Evolutionary conservation across 257 asterid species (phyloP), one percentile per base, ranked within the genome.

Genomic region (Solanum chmielewskii): DNA sequence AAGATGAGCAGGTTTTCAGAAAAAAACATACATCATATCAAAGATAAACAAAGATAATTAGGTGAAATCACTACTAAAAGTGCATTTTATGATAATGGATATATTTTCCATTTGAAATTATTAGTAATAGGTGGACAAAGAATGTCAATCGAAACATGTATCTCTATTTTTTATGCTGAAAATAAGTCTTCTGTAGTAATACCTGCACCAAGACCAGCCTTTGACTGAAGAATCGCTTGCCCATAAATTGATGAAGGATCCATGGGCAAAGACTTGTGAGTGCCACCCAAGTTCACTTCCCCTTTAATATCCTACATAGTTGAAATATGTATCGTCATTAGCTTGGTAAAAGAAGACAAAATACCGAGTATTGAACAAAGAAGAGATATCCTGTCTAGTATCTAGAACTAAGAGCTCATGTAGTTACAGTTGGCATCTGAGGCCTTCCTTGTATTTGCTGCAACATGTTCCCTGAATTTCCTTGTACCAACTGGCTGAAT

Each of bases 141-240:
- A 37, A 41, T 49, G 84, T 29, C 84, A 49, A 81, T 29, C 85
- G 52, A 44, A 81, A 47, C 9, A 45, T 47, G 68, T 15, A 80
- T 47, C 85, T 47, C 25, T 47, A 25, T 47, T 47, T 47, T 14
- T 21, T 29, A 80, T 80, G 23, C 68, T 47, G 29, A 81, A 31
- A 62, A 60, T 86, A 73, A 52, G 33, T 35, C 52, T 88, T 81
- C 49, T 31, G 69, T 31, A 39, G 44, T 44, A n/a, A 73, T 93
- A 97, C 99, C 99, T 93, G 97, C 93, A 88, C 97, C 98, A 86
- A 97, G 90, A 89, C 99, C 99, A 91, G 99, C 93, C 91, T 97
- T 97, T 42, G 99, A 93, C 89, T 94, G 99, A 81, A 95, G 98
- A 90, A 97, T 94, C 20, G 98, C 95, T 90, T 95, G 99, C 83